phyloP scores from a whole-genome alignment of 1,284 basidiomycete species.

The Malassezia sympodialis region DNA sequence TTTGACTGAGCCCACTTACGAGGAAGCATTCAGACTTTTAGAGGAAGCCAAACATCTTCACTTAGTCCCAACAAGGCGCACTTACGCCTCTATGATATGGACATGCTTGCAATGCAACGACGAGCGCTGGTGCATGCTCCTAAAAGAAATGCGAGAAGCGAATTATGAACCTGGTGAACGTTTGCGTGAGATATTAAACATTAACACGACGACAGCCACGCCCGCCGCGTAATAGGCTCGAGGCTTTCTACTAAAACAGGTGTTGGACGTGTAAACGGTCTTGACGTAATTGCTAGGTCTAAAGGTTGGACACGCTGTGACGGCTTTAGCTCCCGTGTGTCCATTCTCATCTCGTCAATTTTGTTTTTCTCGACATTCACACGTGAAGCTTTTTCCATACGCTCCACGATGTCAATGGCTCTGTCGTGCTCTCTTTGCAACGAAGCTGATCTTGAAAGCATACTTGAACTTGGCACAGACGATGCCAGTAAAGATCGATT shows the following conservation, averaged over 20 bases:
- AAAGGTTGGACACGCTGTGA: constrained; percentile 10
- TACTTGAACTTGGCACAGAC: neutral
- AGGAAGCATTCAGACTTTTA: constrained; percentile 29
- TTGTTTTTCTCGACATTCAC: too few species aligned
- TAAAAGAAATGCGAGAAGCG: constrained; percentile 29
- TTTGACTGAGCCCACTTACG: constrained; percentile 24
- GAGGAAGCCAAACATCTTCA: constrained; percentile 26
- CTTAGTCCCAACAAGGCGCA: constrained; percentile 23
- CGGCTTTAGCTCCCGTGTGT: neutral
- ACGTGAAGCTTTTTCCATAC: neutral
- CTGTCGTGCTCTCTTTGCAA: neutral
- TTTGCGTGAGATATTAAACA: neutral
- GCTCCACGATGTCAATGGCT: constrained; percentile 16
- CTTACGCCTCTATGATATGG: constrained; percentile 28
- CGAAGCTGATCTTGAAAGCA: neutral
- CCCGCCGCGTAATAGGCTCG: neutral
- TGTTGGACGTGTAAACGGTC: neutral
- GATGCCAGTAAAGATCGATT: neutral
- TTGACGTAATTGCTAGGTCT: neutral
- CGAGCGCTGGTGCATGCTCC: constrained; percentile 21
- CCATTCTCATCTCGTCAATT: neutral
- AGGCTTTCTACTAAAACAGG: constrained; percentile 12
- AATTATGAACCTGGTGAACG: constrained; percentile 17
- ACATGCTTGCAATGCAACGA: constrained; percentile 26
- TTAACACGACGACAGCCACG: constrained; percentile 10